phyloP scores from a whole-genome alignment of 306 rosid species.

The Cucumis sativus region DNA sequence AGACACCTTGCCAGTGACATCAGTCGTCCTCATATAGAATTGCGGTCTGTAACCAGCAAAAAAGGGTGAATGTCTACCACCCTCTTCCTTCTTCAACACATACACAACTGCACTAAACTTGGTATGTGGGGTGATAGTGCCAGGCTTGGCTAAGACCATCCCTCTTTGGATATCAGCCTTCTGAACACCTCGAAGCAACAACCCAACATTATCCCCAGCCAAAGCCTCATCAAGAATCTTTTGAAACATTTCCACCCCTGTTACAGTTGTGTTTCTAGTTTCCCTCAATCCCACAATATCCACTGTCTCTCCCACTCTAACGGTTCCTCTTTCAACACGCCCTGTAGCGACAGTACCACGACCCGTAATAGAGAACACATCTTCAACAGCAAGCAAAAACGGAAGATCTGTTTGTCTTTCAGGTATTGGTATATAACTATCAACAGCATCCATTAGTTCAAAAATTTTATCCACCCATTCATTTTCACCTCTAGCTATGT shows the following conservation, averaged over 20 bases:
- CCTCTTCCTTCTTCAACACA: constrained; percentile 86
- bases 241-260: constrained; percentile 90
- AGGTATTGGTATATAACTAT: constrained; percentile 65
- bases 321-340: constrained; percentile 61
- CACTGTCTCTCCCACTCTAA: constrained; percentile 49
- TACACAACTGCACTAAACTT: constrained; percentile 77
- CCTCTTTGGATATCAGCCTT: constrained; percentile 82
- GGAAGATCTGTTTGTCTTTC: constrained; percentile 66
- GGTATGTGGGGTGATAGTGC: constrained; percentile 71
- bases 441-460: constrained; percentile 74
- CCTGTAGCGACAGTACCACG: constrained; percentile 93
- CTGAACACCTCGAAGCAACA: constrained; percentile 78
- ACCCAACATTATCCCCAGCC: constrained; percentile 86
- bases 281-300: constrained; percentile 75
- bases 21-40: constrained; percentile 89
- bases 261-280: constrained; percentile 57
- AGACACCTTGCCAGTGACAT: constrained; percentile 65
- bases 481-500: constrained; percentile 48
- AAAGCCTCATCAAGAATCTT: constrained; percentile 68
- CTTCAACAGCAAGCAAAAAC: constrained; percentile 65
- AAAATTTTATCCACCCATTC: constrained; percentile 77
- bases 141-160: constrained; percentile 85
- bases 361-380: constrained; percentile 70
- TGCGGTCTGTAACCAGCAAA: constrained; percentile 72
- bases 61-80: constrained; percentile 80